A percentile compares a stretch with the other conserved stretches of the same genome.
These are phyloP conservation scores for Carex littledalei DNA, from an alignment of 176 grass and related monocot genomes.

Conservation along the genomic window DNA sequence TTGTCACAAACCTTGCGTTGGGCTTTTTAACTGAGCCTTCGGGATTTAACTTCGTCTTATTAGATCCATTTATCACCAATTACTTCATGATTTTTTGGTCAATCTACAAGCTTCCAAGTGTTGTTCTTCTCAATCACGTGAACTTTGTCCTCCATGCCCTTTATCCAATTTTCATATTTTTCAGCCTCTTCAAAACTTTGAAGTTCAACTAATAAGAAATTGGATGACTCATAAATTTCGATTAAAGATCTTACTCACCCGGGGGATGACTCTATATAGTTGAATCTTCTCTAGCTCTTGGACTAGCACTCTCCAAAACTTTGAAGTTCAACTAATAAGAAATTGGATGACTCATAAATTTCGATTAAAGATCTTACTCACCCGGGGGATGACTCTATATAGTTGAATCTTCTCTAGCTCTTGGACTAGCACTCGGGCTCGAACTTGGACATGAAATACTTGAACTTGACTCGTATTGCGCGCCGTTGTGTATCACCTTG, in stretches of 20 bases:
- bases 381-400: background rate
- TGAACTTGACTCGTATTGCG: background rate
- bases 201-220: background rate
- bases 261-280: background rate
- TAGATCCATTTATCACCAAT: no score
- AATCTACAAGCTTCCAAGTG: no score
- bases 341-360: conserved; percentile 17
- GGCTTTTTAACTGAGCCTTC: no score
- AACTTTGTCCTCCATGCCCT: conserved; percentile 8
- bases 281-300: background rate
- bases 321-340: background rate
- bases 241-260: background rate
- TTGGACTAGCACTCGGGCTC: background rate
- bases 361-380: background rate
- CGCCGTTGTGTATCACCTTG: background rate
- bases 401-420: background rate
- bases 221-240: conserved; percentile 12
- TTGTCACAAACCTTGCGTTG: no score
- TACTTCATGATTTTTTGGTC: no score
- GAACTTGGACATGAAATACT: background rate
- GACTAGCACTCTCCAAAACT: background rate
- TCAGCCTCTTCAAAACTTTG: background rate
- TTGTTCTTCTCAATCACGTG: conserved; percentile 7
- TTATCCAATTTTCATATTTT: background rate
- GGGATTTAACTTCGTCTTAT: no score